A percentile compares a stretch with the other conserved stretches of the same genome.
phyloP scores from a whole-genome alignment of 2,329 filamentous ascomycete species.

The Cordyceps sp. region DNA sequence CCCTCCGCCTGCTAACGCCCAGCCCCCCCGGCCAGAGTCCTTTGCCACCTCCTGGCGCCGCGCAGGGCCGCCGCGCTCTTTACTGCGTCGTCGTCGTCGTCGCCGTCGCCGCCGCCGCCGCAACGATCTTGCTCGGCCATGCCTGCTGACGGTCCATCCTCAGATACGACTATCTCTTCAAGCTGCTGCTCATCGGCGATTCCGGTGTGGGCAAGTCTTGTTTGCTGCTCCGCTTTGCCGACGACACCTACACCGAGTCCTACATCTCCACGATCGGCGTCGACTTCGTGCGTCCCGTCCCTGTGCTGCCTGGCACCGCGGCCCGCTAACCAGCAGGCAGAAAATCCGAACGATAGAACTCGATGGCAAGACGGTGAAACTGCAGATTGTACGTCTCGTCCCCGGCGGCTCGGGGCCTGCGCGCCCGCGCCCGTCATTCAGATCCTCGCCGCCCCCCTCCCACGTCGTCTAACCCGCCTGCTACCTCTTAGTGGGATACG shows the following conservation, averaged over 20 bases:
- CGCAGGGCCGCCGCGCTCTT: too few species aligned
- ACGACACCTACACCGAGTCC: conserved; percentile 98
- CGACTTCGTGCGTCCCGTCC: conserved; percentile 63
- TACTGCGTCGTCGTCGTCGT: neutral
- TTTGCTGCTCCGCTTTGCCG: conserved; percentile 90
- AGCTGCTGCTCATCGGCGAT: conserved; percentile 99
- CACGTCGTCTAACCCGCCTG: neutral
- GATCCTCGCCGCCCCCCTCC: neutral
- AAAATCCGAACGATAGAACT: conserved; percentile 99
- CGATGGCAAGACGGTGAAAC: conserved; percentile 98
- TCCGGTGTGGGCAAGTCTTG: conserved; percentile 99
- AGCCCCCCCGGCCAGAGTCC: too few species aligned
- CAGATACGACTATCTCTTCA: conserved; percentile 99
- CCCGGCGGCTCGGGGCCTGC: neutral
- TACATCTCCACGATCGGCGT: conserved; percentile 99
- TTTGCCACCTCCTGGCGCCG: too few species aligned
- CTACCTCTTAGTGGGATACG: conserved; percentile 70
- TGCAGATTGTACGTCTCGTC: conserved; percentile 70
- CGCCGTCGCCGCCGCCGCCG: neutral
- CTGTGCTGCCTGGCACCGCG: conserved; percentile 1
- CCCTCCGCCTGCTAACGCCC: too few species aligned
- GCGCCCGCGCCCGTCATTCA: neutral
- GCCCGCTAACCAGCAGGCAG: conserved; percentile 25
- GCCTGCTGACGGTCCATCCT: too few species aligned
- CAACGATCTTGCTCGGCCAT: too few species aligned